A percentile compares a stretch with the other conserved stretches of the same genome.
Evolutionary conservation across 202 grass and related monocot species (phyloP).

Genomic region (Zizania palustris): DNA sequence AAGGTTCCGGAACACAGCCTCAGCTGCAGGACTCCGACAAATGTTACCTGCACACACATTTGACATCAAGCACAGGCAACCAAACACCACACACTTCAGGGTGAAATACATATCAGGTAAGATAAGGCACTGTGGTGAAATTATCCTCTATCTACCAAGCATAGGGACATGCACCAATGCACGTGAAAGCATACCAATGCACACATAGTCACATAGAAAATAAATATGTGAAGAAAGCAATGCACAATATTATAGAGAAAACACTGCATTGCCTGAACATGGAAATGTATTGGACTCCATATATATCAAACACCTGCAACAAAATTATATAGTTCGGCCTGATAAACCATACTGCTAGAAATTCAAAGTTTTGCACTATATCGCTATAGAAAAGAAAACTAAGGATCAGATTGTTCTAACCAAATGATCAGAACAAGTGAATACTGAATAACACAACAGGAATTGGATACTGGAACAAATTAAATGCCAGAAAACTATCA

Average conservation of each 20-base stretch:
- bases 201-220: not conserved
- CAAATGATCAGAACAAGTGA: conserved; percentile 12
- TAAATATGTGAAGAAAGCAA: not conserved
- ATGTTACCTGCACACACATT: conserved; percentile 73
- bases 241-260: not conserved
- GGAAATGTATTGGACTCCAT: not conserved
- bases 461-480: conserved; percentile 7
- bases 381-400: not conserved
- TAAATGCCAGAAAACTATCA: not conserved
- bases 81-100: not conserved
- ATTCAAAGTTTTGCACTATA: not conserved
- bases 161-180: not conserved
- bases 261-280: not conserved
- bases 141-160: not conserved
- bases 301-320: not conserved
- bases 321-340: not conserved
- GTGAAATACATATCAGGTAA: not conserved
- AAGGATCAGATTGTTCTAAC: not conserved
- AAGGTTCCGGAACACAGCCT: conserved; percentile 79
- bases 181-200: not conserved
- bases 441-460: not conserved
- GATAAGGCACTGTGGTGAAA: not conserved
- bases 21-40: conserved; percentile 90
- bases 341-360: not conserved
- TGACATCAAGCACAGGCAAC: conserved; percentile 28